phyloP scores from a whole-genome alignment of 2,329 filamentous ascomycete genomes.

The Pleoardoris graminearum region DNA sequence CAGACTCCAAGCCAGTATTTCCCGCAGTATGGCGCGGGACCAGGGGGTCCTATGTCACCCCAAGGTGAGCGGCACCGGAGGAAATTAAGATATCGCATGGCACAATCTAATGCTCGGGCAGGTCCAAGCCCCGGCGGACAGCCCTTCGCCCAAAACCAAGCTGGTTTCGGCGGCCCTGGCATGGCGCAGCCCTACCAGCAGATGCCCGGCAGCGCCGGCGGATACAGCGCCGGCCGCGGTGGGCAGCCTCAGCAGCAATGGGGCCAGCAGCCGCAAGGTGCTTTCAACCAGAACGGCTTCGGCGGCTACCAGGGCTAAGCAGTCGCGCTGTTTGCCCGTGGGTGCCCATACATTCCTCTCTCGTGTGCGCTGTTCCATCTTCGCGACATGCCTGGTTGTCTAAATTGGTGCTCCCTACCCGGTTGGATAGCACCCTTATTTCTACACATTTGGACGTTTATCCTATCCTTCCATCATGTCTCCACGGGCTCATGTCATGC shows the following conservation, averaged over 20 bases:
- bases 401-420: conserved; percentile 31
- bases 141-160: conserved; percentile 58
- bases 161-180: conserved; percentile 67
- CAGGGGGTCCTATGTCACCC: conserved; percentile 59
- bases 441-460: conserved; percentile 30
- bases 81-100: conserved; percentile 42
- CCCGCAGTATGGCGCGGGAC: conserved; percentile 83
- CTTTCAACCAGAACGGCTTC: conserved; percentile 59
- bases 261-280: conserved; percentile 56
- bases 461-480: conserved; percentile 38
- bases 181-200: conserved; percentile 54
- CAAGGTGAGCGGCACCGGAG: conserved; percentile 52
- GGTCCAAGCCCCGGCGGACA: conserved; percentile 64
- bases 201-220: conserved; percentile 70
- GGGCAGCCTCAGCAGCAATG: conserved; percentile 59
- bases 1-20: conserved; percentile 83
- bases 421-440: conserved; percentile 39
- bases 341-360: conserved; percentile 20
- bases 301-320: conserved; percentile 63
- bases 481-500: conserved; percentile 31
- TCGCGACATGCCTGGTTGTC: conserved; percentile 41
- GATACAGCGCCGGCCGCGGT: conserved; percentile 73
- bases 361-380: conserved; percentile 37
- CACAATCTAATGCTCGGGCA: conserved; percentile 46
- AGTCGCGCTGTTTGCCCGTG: conserved; percentile 6